These are phyloP conservation scores for Ophiocordyceps polyrhachis-furcata DNA, from an alignment of 2,329 filamentous ascomycete genomes.

Conservation along the genomic window DNA sequence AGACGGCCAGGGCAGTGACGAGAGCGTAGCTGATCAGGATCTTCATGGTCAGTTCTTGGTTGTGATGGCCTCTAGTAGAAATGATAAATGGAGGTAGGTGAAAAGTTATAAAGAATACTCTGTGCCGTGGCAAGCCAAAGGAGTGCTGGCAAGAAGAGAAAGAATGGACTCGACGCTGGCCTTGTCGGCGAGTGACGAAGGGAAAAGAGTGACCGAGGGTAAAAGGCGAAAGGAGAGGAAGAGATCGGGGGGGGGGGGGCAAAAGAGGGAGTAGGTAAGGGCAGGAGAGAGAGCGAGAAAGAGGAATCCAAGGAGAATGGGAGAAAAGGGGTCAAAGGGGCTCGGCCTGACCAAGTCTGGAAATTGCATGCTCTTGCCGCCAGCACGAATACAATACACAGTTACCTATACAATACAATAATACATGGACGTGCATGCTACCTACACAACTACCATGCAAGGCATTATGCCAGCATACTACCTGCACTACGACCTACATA, in stretches of 20 bases:
- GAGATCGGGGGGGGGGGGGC: background rate
- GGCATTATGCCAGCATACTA: no score
- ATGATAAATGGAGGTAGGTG: background rate
- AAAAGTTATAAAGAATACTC: background rate
- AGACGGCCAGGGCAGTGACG: conserved; percentile 31
- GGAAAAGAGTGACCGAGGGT: background rate
- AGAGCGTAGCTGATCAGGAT: conserved; percentile 24
- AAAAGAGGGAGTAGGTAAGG: background rate
- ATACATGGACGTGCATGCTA: no score
- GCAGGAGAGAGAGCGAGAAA: background rate
- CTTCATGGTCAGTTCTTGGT: conserved; percentile 2
- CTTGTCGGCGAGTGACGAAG: background rate
- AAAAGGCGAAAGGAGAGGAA: background rate
- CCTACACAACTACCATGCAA: no score
- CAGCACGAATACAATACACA: background rate
- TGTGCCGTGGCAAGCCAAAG: background rate
- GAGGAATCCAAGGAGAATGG: background rate
- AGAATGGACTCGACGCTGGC: background rate
- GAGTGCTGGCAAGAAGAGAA: background rate
- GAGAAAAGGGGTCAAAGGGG: background rate
- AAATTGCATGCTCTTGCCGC: background rate
- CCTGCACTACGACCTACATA: no score
- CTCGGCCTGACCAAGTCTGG: background rate
- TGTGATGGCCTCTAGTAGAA: background rate
- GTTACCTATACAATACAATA: no score